Base-by-base conservation (phyloP, 768 basidiomycete species). In the Rhodotorula babjevae region DNA sequence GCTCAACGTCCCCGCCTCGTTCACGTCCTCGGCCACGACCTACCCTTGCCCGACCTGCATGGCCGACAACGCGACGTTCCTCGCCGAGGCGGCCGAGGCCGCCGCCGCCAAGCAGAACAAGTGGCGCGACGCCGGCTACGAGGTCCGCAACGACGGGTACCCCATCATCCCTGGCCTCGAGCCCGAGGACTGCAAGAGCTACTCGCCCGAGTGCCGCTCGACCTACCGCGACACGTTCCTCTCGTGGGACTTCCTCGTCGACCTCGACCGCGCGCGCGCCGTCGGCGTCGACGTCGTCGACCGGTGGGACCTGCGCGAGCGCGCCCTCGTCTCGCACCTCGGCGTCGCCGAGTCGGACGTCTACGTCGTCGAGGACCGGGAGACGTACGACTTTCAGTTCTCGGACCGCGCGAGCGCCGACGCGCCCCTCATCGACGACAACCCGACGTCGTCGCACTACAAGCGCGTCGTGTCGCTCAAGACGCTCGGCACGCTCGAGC, bases 211-310 rank as follows among this genome's bases (percentile, higher is more conserved):
- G 79, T 91, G 90, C 75, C 78, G 82, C 52, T 84, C 85, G 59
- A 88, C 86, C 70, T 84, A 82, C 74, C 80, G 85, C n/a, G 87
- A 86, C 68, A 88, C 90, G 10, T 82, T 85, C 71, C 77, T 91
- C 23, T 83, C 88, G 4, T 91, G 90, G 88, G 83, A 85, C 33
- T 88, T 85, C 84, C 81, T 92, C 33, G 83, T 90, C 62, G 83
- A 90, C 78, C 77, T 90, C 1, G 80, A 80, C 6, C 33, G 44
- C 18, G 67, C 63, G 25, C 49, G 42, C 42, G 47, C 44, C 33
- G 55, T 68, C 44, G 65, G 63, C 11, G 62, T 63, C 27, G 36
- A 65, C 29, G 76, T 88, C 23, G 77, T 86, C 10, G 83, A 85
- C 33, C 82, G 84, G 57, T 85, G 85, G 79, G 85, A 87, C 75